Base-by-base conservation (phyloP, 345 rosid genomes). In the Linum lewisii region DNA sequence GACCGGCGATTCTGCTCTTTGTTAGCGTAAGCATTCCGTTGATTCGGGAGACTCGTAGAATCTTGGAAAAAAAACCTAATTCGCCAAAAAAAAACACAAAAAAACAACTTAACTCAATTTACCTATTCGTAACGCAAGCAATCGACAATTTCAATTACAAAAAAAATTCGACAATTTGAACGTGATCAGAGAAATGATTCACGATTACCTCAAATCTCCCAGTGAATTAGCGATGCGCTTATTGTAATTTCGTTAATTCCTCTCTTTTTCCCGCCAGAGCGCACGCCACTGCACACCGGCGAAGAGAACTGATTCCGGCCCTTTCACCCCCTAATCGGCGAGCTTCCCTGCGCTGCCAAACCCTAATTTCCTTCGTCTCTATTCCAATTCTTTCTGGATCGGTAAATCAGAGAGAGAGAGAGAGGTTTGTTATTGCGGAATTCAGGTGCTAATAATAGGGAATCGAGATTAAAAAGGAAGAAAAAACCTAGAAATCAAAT, bases 211-310 rank as follows among this genome's bases (percentile, higher is more conserved):
- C 16, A 42, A 42, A 42, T 42, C 47, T 42, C 16, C 47, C 34
- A 29, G 34, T 29, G 34, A 29, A 29, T 29, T 29, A 29, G 34
- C 13, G 47, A 42, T 11, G 47, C 16, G 18, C 47, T 11, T 42
- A 42, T 11, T 42, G 9, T 42, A 4, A 7, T 7, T 42, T 42
- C 4, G 4, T 42, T 11, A 42, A 42, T 42, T 42, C 18, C 18
- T 11, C 7, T 34, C 18, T 42, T 42, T 16, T 42, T 11, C 18
- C 18, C 47, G 47, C 47, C 47, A 42, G 47, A 42, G 47, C 47
- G 47, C 47, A 11, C 47, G 47, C 47, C 47, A 42, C 47, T 42
- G 47, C 47, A 42, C 47, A 42, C 47, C 47, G 47, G 47, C 47
- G 47, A 42, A 42, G 47, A 11, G 47, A 42, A 42, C 47, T 11